Conservation (phyloP, 495 filamentous ascomycete genomes). For the Oidiodendron maius region DNA sequence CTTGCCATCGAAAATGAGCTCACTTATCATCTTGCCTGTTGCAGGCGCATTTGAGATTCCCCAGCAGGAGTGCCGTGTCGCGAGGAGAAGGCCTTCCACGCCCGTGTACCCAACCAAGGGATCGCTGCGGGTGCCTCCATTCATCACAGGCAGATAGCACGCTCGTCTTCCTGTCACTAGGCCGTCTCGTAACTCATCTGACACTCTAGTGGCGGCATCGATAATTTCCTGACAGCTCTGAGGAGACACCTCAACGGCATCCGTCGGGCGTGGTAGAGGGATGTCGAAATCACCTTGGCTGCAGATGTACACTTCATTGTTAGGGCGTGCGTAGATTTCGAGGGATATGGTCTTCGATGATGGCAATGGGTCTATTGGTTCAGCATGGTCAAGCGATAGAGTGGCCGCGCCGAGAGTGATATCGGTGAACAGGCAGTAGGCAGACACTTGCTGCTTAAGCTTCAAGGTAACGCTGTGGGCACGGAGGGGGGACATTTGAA, state of each 20-base stretch:
- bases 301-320: constrained; percentile 86
- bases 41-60: constrained; percentile 93
- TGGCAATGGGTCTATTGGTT: too few relatives aligned
- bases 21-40: constrained; percentile 81
- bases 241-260: constrained; percentile 72
- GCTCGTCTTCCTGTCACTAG: constrained; percentile 75
- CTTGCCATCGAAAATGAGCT: constrained; percentile 73
- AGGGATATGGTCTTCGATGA: too few relatives aligned
- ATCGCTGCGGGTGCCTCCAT: constrained; percentile 51
- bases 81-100: constrained; percentile 71
- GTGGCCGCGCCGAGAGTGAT: constrained; percentile 58
- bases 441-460: constrained; percentile 56
- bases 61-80: constrained; percentile 95
- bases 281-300: constrained; percentile 73
- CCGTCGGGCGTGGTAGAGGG: constrained; percentile 68
- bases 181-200: constrained; percentile 69
- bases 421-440: constrained; percentile 84
- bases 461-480: constrained; percentile 87
- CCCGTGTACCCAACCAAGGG: constrained; percentile 74
- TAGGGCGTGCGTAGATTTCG: constrained; percentile 90
- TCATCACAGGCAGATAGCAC: constrained; percentile 74
- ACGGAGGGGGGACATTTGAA: constrained; percentile 71
- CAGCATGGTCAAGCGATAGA: background rate
- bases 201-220: constrained; percentile 72
- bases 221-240: constrained; percentile 81